Base-by-base conservation (phyloP, 164 flowering plant genomes). In the Protea cynaroides region DNA sequence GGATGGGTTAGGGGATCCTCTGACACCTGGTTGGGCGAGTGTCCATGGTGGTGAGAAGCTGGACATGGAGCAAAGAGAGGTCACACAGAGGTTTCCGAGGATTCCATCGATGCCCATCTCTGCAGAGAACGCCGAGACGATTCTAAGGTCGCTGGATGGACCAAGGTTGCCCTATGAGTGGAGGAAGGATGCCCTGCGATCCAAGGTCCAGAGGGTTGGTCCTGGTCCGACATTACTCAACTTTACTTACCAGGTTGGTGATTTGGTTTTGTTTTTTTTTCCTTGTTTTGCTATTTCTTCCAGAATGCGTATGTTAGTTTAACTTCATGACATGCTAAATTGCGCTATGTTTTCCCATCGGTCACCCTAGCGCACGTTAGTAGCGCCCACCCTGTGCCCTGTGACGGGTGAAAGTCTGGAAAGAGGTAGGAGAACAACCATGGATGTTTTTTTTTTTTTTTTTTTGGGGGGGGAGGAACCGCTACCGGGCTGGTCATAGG, bases 101-200 rank as follows among this genome's bases (percentile, higher is more conserved):
- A 82, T 94, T 57, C 96, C 93, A 14, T 94, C 99, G 3, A 46
- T 88, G 80, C 97, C 99, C 46, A 72, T 94, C 15, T 86, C 99
- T 15, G 63, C 59, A 25, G 75, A 76, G 63, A 76, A 72, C 44
- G 99, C 97, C 43, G 79, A 69, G 63, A 34, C 34, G 63, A 80
- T 94, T 29, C 23, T 94, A 74, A 54, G 70, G 69, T 69, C 84
- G 12, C 82, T 93, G 19, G 84, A 75, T 8, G 92, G 92, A 53
- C 68, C 71, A 19, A 34, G 50, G 57, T 61, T 76, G 70, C 96
- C 98, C 57, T 15, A 49, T 4, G 71, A 72, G 24, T 94, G 97
- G 98, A 70, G 69, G 80, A 81, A 65, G 4, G 65, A 22, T 49
- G 29, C 76, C 56, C 58, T 78, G 4, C 56, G 24, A 57, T 22